These are phyloP conservation scores for Colletotrichum endophyticum DNA, from an alignment of 2,329 filamentous ascomycete genomes.

Conservation along the genomic window DNA sequence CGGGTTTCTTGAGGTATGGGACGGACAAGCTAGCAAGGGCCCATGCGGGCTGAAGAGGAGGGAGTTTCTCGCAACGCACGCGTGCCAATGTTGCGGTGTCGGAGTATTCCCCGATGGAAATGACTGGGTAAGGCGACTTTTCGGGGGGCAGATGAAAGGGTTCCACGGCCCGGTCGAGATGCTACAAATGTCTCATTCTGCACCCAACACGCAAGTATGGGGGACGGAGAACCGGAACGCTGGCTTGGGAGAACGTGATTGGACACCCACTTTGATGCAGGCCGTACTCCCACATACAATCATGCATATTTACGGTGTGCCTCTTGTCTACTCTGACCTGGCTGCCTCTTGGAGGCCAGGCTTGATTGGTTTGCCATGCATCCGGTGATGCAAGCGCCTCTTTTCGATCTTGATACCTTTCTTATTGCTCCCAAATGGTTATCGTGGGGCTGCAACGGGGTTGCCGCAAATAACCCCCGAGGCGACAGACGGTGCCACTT, in stretches of 20 bases:
- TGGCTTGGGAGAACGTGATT: neutral
- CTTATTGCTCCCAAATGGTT: neutral
- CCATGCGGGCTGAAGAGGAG: neutral
- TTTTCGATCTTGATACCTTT: neutral
- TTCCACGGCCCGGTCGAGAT: neutral
- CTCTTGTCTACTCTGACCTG: neutral
- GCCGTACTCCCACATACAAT: neutral
- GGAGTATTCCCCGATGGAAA: neutral
- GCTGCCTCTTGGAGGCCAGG: neutral
- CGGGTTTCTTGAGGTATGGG: neutral
- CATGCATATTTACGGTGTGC: neutral
- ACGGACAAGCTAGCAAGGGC: neutral
- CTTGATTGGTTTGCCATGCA: neutral
- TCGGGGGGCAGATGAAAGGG: neutral
- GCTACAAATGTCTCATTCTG: conserved; percentile 19
- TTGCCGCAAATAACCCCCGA: neutral
- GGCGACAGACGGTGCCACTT: neutral
- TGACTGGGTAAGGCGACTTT: neutral
- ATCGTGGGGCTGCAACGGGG: neutral
- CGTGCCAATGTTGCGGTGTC: neutral
- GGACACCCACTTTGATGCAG: neutral
- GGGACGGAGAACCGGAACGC: neutral
- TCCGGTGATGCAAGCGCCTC: neutral
- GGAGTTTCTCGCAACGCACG: neutral
- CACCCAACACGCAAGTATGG: neutral